Conservation (phyloP, 306 rosid genomes). For the Begonia peltatifolia region DNA sequence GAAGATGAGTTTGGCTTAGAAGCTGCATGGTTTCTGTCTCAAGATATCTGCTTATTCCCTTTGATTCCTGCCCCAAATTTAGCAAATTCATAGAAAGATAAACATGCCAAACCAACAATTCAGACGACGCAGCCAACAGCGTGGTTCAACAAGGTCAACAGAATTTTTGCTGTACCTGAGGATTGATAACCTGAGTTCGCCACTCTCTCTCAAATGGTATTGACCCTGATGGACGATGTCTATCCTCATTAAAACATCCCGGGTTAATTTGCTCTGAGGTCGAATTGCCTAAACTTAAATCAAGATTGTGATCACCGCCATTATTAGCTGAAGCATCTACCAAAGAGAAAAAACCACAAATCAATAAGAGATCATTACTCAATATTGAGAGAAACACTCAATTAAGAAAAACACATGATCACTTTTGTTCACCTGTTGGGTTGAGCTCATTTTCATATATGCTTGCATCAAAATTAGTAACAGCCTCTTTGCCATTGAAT, state of each 20-base stretch:
- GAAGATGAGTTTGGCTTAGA: constrained; percentile 35
- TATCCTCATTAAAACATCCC: constrained; percentile 15
- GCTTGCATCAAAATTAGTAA: constrained; percentile 94
- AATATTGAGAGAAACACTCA: background rate
- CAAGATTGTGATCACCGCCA: constrained; percentile 39
- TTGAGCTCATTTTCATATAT: constrained; percentile 72
- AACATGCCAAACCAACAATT: background rate
- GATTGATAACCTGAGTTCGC: too few species aligned
- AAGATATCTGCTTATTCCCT: constrained; percentile 19
- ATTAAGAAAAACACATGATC: background rate
- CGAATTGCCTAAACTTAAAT: constrained; percentile 55
- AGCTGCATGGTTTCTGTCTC: constrained; percentile 35
- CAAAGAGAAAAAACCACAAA: background rate
- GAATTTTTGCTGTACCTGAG: too few species aligned
- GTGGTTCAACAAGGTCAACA: too few species aligned
- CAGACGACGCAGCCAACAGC: background rate
- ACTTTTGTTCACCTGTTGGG: constrained; percentile 30
- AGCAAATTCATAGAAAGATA: background rate
- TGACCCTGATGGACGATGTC: constrained; percentile 3
- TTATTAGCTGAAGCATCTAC: constrained; percentile 28
- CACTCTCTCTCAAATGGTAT: too few species aligned
- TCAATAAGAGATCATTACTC: background rate
- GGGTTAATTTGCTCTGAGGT: constrained; percentile 24
- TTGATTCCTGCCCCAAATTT: constrained; percentile 23
- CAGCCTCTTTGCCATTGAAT: constrained; percentile 96